A percentile compares a stretch with the other conserved stretches of the same genome.
Evolutionary conservation across 257 asterid genomes (phyloP).

Genomic region (Echites panduratus): DNA sequence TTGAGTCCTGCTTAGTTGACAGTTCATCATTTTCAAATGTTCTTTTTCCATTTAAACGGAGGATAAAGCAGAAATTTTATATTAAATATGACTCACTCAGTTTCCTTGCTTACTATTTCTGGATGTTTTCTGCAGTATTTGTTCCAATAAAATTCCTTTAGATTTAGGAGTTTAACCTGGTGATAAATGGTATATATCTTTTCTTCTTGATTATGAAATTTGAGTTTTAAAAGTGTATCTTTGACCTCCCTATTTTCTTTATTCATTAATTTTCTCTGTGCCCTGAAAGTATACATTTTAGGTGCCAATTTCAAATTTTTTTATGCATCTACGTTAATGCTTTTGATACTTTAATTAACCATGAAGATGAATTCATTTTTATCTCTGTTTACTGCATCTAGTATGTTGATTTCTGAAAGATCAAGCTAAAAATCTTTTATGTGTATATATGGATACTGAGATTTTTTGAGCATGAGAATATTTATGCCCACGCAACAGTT

Average conservation of each 20-base stretch:
- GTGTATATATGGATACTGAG: not conserved
- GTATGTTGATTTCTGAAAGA: not conserved
- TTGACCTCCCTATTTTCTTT: not conserved
- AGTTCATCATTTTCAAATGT: not conserved
- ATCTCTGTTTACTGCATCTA: not conserved
- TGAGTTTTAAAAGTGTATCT: not conserved
- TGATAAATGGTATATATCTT: not conserved
- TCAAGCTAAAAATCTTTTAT: not conserved
- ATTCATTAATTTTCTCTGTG: not conserved
- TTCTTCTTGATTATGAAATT: not conserved
- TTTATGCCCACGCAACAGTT: not conserved
- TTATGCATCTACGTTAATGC: not conserved
- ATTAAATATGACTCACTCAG: not conserved
- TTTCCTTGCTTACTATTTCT: not conserved
- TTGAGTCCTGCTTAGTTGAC: not conserved
- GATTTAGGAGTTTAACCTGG: not conserved
- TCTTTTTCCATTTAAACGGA: not conserved
- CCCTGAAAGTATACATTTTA: not conserved
- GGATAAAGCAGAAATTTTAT: not conserved
- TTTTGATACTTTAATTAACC: not conserved
- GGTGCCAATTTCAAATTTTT: not conserved
- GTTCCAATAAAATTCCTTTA: not conserved
- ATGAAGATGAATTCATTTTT: not conserved
- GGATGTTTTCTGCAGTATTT: not conserved
- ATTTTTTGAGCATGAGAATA: not conserved